Conservation (phyloP, 208 protist genomes). For the Crithidia expoeki region DNA sequence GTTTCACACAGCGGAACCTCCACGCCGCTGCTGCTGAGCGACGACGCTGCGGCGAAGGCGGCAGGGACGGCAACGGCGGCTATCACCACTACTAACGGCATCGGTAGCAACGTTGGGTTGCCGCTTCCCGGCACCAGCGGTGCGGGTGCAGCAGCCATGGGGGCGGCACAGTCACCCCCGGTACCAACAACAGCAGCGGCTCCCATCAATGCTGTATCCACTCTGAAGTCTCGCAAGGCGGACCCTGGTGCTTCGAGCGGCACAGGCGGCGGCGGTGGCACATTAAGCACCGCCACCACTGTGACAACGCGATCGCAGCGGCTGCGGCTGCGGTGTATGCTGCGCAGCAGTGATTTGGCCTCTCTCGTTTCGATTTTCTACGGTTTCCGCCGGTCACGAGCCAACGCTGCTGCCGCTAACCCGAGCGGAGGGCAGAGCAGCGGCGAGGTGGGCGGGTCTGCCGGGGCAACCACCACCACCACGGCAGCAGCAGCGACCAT, state of each 20-base stretch:
- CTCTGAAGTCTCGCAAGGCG: conserved; percentile 10
- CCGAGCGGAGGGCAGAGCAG: not conserved
- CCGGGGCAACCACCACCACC: not conserved
- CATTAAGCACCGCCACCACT: conserved; percentile 20
- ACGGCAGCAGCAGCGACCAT: not conserved
- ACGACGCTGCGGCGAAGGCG: not conserved
- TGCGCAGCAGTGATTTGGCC: conserved; percentile 54
- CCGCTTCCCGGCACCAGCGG: no score
- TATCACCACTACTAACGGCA: no score
- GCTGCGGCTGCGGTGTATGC: conserved; percentile 74
- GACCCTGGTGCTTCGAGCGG: not conserved
- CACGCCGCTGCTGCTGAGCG: not conserved
- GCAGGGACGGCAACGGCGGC: no score
- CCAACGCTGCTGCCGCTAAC: conserved; percentile 6
- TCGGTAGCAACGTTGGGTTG: no score
- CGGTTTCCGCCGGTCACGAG: conserved; percentile 48
- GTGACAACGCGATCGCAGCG: conserved; percentile 36
- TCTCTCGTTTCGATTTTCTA: conserved; percentile 61
- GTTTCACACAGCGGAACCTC: no score
- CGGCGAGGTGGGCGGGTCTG: not conserved
- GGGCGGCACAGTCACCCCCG: not conserved
- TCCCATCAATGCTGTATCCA: not conserved
- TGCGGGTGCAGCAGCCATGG: not conserved
- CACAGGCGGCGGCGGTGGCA: not conserved
- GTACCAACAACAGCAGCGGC: not conserved